Evolutionary conservation across 805 yeast species (phyloP), one percentile per base, ranked within the genome.

Genomic region (Lipomyces oligophaga): DNA sequence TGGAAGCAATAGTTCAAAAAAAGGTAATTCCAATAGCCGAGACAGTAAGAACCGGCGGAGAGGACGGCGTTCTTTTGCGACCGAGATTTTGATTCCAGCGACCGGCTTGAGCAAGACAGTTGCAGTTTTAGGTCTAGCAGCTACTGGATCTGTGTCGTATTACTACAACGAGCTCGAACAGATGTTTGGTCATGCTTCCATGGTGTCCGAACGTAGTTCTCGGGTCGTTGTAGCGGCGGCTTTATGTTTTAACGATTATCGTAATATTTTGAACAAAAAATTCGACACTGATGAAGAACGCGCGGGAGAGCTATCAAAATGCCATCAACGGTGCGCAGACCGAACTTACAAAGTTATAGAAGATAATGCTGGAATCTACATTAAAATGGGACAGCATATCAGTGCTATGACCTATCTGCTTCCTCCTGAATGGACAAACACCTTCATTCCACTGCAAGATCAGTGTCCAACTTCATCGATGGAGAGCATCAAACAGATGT

Each of bases 381-480:
- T 93, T 65, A 93, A 93, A 65, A 69, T 93, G 35, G 98, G 99
- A 10, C 98, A 93, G 64, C 98, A 93, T 62, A 70, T 93, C 10
- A 77, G 89, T 33, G 97, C 97, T 0, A 74, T 93, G 77, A 85
- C 96, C 1, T 93, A 93, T 65, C 69, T 93, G 26, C 69, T 93
- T 40, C 98, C 99, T 0, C 71, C 69, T 3, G 96, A 93, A 66
- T 93, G 99, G 99, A 90, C 97, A 1, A 79, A 79, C 13, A 81
- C 97, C 0, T 93, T 93, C 96, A 73, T 82, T 27, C 95, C 96
- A 1, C 69, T 93, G 42, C 97, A 90, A 61, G 95, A 89, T 59
- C 76, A 78, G 61, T 90, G 97, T 63, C 97, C 98, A 0, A 71
- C 74, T 55, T 83, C 95, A 0, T 76, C 88, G 0, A 57, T 79